A percentile compares a stretch with the other conserved stretches of the same genome.
Conservation (phyloP, 371 early-diverging fungal genomes). For the Mortierella sp. region DNA sequence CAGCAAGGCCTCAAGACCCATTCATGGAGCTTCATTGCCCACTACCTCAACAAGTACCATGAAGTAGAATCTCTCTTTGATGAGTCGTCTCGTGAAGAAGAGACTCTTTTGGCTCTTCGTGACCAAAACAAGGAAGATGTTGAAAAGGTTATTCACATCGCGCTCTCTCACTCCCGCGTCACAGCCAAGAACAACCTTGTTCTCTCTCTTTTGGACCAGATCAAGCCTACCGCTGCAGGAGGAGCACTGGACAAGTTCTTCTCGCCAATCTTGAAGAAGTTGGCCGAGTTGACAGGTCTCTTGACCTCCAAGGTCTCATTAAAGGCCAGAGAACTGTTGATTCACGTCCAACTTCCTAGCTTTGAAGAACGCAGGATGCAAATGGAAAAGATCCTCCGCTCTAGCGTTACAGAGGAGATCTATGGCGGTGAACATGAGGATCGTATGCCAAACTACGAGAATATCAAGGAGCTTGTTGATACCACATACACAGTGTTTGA, state of each 20-base stretch:
- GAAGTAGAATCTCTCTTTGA: constrained; percentile 89
- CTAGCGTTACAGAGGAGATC: constrained; percentile 83
- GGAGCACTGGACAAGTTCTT: constrained; percentile 81
- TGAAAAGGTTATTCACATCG: constrained; percentile 79
- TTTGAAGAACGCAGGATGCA: constrained; percentile 89
- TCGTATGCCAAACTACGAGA: constrained; percentile 84
- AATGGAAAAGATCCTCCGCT: constrained; percentile 87
- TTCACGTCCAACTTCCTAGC: constrained; percentile 93
- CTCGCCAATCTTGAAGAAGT: constrained; percentile 82
- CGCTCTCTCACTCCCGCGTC: constrained; percentile 89
- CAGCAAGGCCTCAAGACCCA: constrained; percentile 82
- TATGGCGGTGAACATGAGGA: constrained; percentile 80
- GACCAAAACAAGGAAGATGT: constrained; percentile 88
- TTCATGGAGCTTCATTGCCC: constrained; percentile 78
- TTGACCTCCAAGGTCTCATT: constrained; percentile 90
- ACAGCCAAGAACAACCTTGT: constrained; percentile 84
- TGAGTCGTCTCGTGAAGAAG: constrained; percentile 83
- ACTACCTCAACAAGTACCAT: constrained; percentile 87
- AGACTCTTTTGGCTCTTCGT: constrained; percentile 85
- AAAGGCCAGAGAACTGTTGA: constrained; percentile 93
- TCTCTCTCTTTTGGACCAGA: constrained; percentile 81
- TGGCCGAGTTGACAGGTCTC: constrained; percentile 86
- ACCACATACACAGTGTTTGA: constrained; percentile 97
- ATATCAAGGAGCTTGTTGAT: constrained; percentile 90
- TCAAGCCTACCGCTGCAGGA: constrained; percentile 73